Evolutionary conservation across 2,329 filamentous ascomycete species (phyloP), one percentile per base, ranked within the genome.

Genomic region (Aspergillus texensis): DNA sequence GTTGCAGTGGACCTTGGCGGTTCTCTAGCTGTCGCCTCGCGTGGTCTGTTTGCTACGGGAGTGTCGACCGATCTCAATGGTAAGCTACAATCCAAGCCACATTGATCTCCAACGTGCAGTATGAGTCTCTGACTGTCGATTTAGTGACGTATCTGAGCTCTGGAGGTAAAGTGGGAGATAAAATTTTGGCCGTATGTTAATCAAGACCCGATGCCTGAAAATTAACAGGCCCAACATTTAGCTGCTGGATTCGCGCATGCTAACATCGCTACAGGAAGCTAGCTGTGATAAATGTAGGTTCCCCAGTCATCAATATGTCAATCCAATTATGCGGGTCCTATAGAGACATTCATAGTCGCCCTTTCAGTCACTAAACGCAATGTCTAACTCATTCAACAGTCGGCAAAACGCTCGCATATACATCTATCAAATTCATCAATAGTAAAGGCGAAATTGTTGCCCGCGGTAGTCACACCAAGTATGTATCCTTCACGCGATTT

Each of bases 381-480:
- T 32, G 30, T 14, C 67, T 69, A 61, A 69, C 34, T 36, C 9
- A 10, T 11, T 54, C 11, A 28, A 41, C 62, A 87, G 85, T 90
- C 70, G 88, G 88, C 30, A 90, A 89, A 74, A 89, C 85, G 2
- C 77, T 90, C 41, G 88, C 88, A 8, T 90, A 83, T 70, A 90
- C 88, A 0, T 85, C 81, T 4, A 86, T 90, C 67, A 81, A 80
- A 55, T 90, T 91, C 74, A 81, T 78, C 63, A 89, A 90, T 67
- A 77, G 72, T 19, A 84, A 86, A 62, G 81, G 87, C 55, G 83
- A 89, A 57, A 64, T 89, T 10, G 84, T 90, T 60, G 88, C 88
- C 2, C 79, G 88, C 63, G 88, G 88, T 3, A 90, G 88, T 69
- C 88, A 91, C 75, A 90, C 88, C 2, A 91, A 91, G 81, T 87